These are phyloP conservation scores for Globisporangium polare DNA, from an alignment of 352 stramenopile species.

Conservation along the genomic window DNA sequence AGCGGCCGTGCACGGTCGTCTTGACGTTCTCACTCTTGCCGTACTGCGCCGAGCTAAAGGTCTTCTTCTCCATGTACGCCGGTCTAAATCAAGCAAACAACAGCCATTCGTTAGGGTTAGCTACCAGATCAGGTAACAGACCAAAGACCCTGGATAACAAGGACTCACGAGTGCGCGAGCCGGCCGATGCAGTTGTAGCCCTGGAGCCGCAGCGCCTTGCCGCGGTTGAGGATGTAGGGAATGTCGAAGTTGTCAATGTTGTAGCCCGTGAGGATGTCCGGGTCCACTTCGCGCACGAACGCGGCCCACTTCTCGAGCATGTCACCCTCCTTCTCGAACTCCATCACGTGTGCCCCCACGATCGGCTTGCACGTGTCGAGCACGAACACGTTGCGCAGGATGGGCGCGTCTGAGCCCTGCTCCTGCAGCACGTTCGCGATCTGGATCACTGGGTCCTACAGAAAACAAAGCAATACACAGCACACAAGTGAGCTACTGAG, in stretches of 20 bases:
- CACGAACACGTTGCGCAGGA: conserved; percentile 97
- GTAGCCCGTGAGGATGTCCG: conserved; percentile 99
- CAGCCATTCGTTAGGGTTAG: neutral
- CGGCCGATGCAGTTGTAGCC: conserved; percentile 80
- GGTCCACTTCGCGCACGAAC: conserved; percentile 95
- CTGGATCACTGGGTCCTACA: conserved; percentile 98
- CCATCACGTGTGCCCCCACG: conserved; percentile 97
- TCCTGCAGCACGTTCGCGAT: conserved; percentile 97
- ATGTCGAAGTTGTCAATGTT: conserved; percentile 99
- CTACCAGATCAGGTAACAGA: too few relatives aligned
- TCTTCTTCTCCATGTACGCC: conserved; percentile 96
- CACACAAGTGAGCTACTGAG: neutral
- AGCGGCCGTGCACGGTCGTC: conserved; percentile 96
- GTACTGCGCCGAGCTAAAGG: conserved; percentile 97
- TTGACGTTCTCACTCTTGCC: conserved; percentile 98
- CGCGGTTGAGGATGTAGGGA: conserved; percentile 97
- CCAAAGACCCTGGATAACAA: too few relatives aligned
- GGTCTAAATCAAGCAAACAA: conserved; percentile 18
- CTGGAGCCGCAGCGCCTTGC: conserved; percentile 90
- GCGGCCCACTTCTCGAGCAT: conserved; percentile 97
- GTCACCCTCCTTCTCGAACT: conserved; percentile 94
- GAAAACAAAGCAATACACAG: neutral
- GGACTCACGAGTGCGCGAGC: conserved; percentile 77
- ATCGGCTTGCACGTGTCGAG: conserved; percentile 97
- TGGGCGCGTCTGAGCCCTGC: conserved; percentile 55